Evolutionary conservation across 2,329 filamentous ascomycete genomes (phyloP), one percentile per base, ranked within the genome.

Genomic region (Aspergillus arachidicola): DNA sequence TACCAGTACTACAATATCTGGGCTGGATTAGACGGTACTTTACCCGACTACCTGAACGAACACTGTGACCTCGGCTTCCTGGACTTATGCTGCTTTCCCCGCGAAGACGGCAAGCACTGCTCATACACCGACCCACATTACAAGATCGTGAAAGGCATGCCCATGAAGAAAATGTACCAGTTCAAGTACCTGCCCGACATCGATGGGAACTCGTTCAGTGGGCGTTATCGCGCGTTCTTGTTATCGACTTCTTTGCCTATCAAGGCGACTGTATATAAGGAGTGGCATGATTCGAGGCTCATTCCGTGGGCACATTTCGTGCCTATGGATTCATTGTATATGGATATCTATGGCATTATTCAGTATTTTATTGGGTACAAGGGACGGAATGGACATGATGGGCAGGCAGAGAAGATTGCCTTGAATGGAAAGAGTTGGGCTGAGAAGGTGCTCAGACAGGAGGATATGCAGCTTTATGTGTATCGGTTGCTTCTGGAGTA

Each of bases 271-370:
- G 81, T 94, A 26, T 95, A 89, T 78, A 84, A 86, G 23, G 92
- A 95, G 75, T 95, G 91, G 92, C 91, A 94, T 72, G 91, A 94
- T 73, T 85, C 84, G 51, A 84, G 91, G 3, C 81, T 94, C 1
- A 81, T 92, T 2, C 84, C 90, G 0, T 95, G 92, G 91, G 87
- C 87, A 71, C 92, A 95, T 76, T 94, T 92, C 70, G 88, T 93
- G 2, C 92, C 92, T 19, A 88, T 94, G 85, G 90, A 93, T n/a
- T 91, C 86, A 71, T 85, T 88, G 1, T 93, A 89, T 70, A 80
- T 85, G 41, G 92, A 94, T 68, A 84, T 91, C 70, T 93, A 88
- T 65, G 88, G 86, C 50, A 88, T 92, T 60, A 83, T 93, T 82
- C 87, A 90, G 62, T 94, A 92, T 72, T 93, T 94, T 70, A 72